phyloP scores from a whole-genome alignment of 495 filamentous ascomycete genomes.

The Clohesyomyces aquaticus region DNA sequence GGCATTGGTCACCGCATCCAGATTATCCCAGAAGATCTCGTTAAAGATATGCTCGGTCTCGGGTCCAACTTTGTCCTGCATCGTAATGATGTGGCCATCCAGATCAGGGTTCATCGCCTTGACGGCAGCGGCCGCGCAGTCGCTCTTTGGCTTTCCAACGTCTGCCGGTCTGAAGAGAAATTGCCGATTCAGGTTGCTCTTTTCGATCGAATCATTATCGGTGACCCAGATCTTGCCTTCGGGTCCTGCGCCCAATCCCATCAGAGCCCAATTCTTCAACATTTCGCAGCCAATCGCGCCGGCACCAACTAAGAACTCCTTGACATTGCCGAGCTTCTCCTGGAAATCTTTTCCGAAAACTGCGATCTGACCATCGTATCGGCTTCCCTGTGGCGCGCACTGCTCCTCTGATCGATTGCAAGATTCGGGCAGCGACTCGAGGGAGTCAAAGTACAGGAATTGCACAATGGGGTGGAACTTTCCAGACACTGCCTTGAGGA shows the following conservation, averaged over 20 bases:
- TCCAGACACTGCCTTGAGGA: slow-evolving; percentile 94
- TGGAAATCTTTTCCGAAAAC: slow-evolving; percentile 95
- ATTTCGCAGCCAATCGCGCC: slow-evolving; percentile 99
- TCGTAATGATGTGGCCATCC: slow-evolving; percentile 75
- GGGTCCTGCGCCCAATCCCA: slow-evolving; percentile 86
- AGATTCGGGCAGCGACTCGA: slow-evolving; percentile 86
- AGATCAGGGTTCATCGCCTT: slow-evolving; percentile 95
- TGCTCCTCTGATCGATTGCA: slow-evolving; percentile 76
- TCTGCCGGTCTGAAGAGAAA: slow-evolving; percentile 95
- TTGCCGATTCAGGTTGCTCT: slow-evolving; percentile 97
- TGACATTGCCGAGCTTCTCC: slow-evolving; percentile 85
- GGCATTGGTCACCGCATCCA: slow-evolving; percentile 95
- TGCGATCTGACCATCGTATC: slow-evolving; percentile 96
- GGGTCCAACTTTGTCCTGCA: slow-evolving; percentile 85
- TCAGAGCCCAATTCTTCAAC: slow-evolving; percentile 99
- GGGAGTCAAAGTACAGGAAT: slow-evolving; percentile 95
- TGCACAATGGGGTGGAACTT: slow-evolving; percentile 94
- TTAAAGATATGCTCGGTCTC: slow-evolving; percentile 96
- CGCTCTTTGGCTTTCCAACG: slow-evolving; percentile 96
- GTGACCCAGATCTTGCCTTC: slow-evolving; percentile 88
- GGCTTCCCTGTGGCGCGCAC: slow-evolving; percentile 78
- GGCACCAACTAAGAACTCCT: slow-evolving; percentile 92
- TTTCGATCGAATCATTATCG: slow-evolving; percentile 98
- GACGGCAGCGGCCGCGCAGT: slow-evolving; percentile 86
- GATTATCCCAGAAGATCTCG: slow-evolving; percentile 87